Percentiles rank a stretch among this genome's conserved stretches.
phyloP scores from a whole-genome alignment of 2,329 filamentous ascomycete genomes.

The Xylaria sp. region DNA sequence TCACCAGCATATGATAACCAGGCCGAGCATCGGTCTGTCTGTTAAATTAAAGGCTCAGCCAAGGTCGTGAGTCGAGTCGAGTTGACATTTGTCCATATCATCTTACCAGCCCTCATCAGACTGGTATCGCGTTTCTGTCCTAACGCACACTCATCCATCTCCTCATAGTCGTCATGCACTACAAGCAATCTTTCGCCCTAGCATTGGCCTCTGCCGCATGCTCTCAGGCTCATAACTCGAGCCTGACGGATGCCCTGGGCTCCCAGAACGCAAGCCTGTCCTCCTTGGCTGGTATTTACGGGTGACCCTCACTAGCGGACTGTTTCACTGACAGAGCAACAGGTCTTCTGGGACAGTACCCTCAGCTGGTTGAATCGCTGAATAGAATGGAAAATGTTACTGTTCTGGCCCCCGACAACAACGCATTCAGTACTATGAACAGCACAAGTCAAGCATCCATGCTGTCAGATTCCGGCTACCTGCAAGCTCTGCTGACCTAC shows the following conservation, averaged over 20 bases:
- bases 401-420: slow-evolving; percentile 59
- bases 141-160: not conserved
- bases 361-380: slow-evolving; percentile 14
- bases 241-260: slow-evolving; percentile 24
- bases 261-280: slow-evolving; percentile 26
- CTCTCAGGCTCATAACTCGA: slow-evolving; percentile 20
- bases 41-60: slow-evolving; percentile 2
- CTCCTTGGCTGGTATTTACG: slow-evolving; percentile 20
- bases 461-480: slow-evolving; percentile 26
- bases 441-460: slow-evolving; percentile 38
- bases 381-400: slow-evolving; percentile 51
- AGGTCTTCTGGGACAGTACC: slow-evolving; percentile 26
- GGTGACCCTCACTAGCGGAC: not conserved
- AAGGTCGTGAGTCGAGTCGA: not conserved
- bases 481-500: slow-evolving; percentile 55
- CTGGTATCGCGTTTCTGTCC: not conserved
- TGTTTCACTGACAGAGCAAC: not conserved
- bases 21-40: slow-evolving; percentile 3
- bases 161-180: slow-evolving; percentile 18
- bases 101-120: not conserved
- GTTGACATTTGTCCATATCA: not conserved
- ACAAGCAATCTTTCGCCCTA: slow-evolving; percentile 12
- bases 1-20: not conserved
- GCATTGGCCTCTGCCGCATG: slow-evolving; percentile 18
- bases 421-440: slow-evolving; percentile 46